Percentiles rank a stretch among this genome's conserved stretches.
Evolutionary conservation across 2,329 filamentous ascomycete species (phyloP).

Genomic region (Blastomyces gilchristii): DNA sequence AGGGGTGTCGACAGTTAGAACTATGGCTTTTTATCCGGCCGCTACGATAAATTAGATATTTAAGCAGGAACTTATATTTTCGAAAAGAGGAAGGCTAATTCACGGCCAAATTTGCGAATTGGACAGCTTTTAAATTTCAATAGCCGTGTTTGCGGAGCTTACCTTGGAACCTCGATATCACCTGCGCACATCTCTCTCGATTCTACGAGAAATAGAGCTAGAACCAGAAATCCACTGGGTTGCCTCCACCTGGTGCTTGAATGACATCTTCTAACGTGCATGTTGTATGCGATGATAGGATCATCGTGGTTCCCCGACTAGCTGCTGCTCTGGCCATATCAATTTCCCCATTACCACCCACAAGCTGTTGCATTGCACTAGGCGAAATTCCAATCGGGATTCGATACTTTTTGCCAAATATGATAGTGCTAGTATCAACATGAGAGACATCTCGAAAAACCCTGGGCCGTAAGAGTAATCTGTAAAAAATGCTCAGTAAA

Average conservation of each 20-base stretch:
- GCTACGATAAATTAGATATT: slow-evolving; percentile 42
- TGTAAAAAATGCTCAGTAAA: neutral
- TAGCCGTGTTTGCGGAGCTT: slow-evolving; percentile 40
- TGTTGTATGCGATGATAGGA: slow-evolving; percentile 54
- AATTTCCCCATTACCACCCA: slow-evolving; percentile 53
- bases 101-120: neutral
- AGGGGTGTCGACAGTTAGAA: slow-evolving; percentile 64
- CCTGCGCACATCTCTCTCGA: slow-evolving; percentile 43
- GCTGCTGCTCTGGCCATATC: slow-evolving; percentile 52
- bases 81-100: too few relatives aligned
- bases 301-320: slow-evolving; percentile 52
- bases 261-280: slow-evolving; percentile 54
- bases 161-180: slow-evolving; percentile 60
- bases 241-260: neutral
- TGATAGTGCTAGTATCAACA: slow-evolving; percentile 36
- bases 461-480: slow-evolving; percentile 1
- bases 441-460: slow-evolving; percentile 3
- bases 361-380: slow-evolving; percentile 57
- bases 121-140: neutral
- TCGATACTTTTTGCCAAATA: slow-evolving; percentile 42
- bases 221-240: slow-evolving; percentile 3
- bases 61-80: neutral
- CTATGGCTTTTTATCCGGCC: slow-evolving; percentile 52
- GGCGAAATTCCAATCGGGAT: slow-evolving; percentile 54
- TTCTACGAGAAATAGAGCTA: slow-evolving; percentile 5